Conservation (phyloP, 1,139 yeast species). For the Scheffersomyces segobiensis region DNA sequence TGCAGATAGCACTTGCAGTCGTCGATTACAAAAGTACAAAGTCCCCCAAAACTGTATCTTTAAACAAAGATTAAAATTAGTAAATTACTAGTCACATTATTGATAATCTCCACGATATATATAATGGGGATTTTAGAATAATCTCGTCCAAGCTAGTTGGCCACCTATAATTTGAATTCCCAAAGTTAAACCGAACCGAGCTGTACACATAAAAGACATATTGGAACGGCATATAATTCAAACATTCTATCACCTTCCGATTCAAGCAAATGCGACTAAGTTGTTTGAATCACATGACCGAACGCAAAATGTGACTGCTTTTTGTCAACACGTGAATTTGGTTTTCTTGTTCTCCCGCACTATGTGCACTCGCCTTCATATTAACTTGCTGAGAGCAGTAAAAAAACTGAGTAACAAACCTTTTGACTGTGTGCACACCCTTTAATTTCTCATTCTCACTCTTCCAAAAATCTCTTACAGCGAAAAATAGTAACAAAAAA, state of each 20-base stretch:
- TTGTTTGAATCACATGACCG: slow-evolving; percentile 4
- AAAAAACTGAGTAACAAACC: background rate
- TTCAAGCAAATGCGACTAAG: background rate
- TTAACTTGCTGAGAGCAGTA: background rate
- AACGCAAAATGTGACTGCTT: slow-evolving; percentile 5
- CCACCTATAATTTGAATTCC: background rate
- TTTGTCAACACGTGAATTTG: background rate
- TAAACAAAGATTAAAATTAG: no score
- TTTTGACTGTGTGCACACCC: slow-evolving; percentile 6
- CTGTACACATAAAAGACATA: no score
- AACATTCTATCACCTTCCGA: background rate
- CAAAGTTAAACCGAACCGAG: background rate
- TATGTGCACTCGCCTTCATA: slow-evolving; percentile 6
- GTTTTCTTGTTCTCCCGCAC: background rate
- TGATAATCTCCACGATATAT: no score
- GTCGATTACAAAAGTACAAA: no score
- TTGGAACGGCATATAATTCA: background rate
- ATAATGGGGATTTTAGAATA: no score
- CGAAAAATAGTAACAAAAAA: slow-evolving; percentile 13
- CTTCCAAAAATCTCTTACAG: slow-evolving; percentile 2
- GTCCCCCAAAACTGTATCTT: no score
- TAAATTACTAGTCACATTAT: no score
- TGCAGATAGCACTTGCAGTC: background rate
- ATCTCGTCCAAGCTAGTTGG: no score
- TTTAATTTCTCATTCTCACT: slow-evolving; percentile 2